Evolutionary conservation across 2,329 filamentous ascomycete genomes (phyloP), one percentile per base, ranked within the genome.

Genomic region (Fusarium pilosicola): DNA sequence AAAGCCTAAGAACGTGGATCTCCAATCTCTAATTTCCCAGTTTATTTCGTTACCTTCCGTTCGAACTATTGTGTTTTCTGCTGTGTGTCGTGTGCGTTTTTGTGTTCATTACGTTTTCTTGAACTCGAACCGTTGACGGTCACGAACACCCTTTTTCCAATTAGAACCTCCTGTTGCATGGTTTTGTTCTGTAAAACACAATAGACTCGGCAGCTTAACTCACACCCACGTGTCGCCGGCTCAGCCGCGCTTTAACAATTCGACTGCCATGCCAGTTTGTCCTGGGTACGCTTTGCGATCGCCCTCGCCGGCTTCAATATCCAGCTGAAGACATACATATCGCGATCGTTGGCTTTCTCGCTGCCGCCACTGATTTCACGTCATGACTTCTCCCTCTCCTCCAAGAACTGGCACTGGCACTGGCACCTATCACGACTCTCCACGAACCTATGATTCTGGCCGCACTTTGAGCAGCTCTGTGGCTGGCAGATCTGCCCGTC

Each of bases 361-460:
- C 30, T 32, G 39, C 34, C 42, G 59, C 66, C 52, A 46, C 56
- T 58, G 64, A 28, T 42, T 22, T 45, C 51, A 70, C 76, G 76
- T 68, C 76, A 78, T 78, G 77, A 72, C 75, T 62, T 75, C 76
- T 68, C 70, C 77, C 54, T 78, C 77, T 62, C 77, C 77, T 58
- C 76, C 77, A 34, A 67, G 73, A 56, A 76, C 75, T 55, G 75
- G 75, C 56, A 74, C 52, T 28, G 64, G 65, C n/a, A 67, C 49
- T 63, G 66, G 67, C 67, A 70, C 65, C 63, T 57, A 65, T 55
- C 52, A 60, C 67, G 74, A 77, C 64, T 77, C 77, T 49, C 73
- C 70, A 28, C 62, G 56, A 36, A 76, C 73, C 42, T 61, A 74
- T 46, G 73, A 72, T 52, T 77, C 77, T 41, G 64, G 66, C 7